Percentiles rank a stretch among this genome's conserved stretches.
Conservation (phyloP, 768 basidiomycete species). For the Amanita subjunquillea region DNA sequence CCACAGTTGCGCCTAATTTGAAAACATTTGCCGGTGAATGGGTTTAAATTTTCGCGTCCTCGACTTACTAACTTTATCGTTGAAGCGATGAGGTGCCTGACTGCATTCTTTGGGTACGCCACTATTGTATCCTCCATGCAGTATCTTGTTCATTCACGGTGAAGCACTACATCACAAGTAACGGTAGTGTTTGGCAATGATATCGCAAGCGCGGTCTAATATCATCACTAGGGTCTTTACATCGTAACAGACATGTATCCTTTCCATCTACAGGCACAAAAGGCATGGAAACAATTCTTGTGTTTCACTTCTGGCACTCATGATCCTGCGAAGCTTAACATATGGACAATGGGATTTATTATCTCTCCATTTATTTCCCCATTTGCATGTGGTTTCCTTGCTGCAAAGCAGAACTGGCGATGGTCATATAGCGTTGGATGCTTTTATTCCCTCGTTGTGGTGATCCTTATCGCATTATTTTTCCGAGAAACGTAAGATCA, state of each 20-base stretch:
- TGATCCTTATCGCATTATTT: conserved; percentile 47
- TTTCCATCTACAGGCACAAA: conserved; percentile 55
- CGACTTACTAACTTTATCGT: background rate
- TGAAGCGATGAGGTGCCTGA: conserved; percentile 47
- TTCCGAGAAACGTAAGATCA: conserved; percentile 52
- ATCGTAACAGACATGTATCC: conserved; percentile 45
- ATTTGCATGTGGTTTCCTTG: conserved; percentile 59
- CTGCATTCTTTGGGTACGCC: conserved; percentile 42
- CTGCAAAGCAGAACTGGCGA: conserved; percentile 46
- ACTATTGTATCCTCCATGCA: background rate
- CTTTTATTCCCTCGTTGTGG: conserved; percentile 45
- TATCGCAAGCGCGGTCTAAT: background rate
- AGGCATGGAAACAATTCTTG: conserved; percentile 24
- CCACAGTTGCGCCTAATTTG: conserved; percentile 45
- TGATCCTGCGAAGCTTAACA: conserved; percentile 34
- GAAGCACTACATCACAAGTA: conserved; percentile 3
- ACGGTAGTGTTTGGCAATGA: background rate
- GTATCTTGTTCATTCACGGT: background rate
- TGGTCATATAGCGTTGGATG: conserved; percentile 63
- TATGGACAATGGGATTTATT: conserved; percentile 70
- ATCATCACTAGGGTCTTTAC: conserved; percentile 27
- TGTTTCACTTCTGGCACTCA: background rate
- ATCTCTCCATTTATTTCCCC: conserved; percentile 56
- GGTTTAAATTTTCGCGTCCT: background rate
- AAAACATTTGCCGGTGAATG: conserved; percentile 43